Evolutionary conservation across 768 basidiomycete genomes (phyloP).

Genomic region (Dentipellis sp.): DNA sequence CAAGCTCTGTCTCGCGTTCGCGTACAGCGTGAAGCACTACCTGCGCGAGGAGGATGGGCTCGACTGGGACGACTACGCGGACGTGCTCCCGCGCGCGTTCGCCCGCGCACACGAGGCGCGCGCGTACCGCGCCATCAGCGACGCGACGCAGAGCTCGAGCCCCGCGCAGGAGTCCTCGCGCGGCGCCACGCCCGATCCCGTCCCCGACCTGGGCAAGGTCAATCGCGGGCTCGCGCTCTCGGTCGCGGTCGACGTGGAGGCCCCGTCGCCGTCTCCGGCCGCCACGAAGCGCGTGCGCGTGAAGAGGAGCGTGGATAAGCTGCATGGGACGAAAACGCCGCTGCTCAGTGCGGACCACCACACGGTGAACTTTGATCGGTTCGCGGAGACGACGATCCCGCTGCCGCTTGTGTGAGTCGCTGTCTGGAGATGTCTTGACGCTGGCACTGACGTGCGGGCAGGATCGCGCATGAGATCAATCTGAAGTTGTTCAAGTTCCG

Average conservation of each 20-base stretch:
- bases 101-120: conserved; percentile 33
- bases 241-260: background rate
- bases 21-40: conserved; percentile 70
- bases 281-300: conserved; percentile 52
- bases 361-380: conserved; percentile 51
- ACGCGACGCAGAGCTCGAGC: conserved; percentile 12
- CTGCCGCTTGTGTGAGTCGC: conserved; percentile 68
- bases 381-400: conserved; percentile 44
- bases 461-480: conserved; percentile 77
- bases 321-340: conserved; percentile 45
- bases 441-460: conserved; percentile 18
- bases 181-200: conserved; percentile 3
- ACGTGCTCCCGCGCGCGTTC: conserved; percentile 57
- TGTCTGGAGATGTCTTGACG: conserved; percentile 1
- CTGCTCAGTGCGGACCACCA: conserved; percentile 47
- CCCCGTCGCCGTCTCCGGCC: conserved; percentile 5
- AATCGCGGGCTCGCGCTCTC: background rate
- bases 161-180: background rate
- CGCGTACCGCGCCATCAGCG: conserved; percentile 25
- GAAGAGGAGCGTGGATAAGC: conserved; percentile 59
- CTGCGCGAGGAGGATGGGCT: conserved; percentile 77
- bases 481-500: conserved; percentile 63
- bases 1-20: conserved; percentile 60
- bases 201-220: background rate
- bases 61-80: conserved; percentile 56